These are phyloP conservation scores for Cicer cuneatum DNA, from an alignment of 306 rosid genomes.

Conservation along the genomic window DNA sequence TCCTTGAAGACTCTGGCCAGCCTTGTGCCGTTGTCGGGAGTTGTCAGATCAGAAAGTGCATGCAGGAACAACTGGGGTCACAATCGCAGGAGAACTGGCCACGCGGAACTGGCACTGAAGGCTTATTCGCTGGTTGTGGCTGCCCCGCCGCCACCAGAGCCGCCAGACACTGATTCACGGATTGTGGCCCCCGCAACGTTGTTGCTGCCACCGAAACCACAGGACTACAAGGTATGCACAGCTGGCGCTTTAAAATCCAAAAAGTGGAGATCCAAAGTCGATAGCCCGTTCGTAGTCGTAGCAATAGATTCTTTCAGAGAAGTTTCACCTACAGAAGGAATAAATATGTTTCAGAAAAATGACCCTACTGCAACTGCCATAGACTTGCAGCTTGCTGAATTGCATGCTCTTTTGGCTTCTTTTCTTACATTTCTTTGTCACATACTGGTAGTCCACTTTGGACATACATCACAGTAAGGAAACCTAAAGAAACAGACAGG, in stretches of 20 bases:
- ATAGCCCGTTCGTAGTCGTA: constrained; percentile 58
- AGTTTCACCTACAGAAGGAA: constrained; percentile 54
- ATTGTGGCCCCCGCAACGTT: too few relatives aligned
- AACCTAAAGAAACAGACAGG: background rate
- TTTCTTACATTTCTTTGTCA: constrained; percentile 43
- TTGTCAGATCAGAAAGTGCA: too few relatives aligned
- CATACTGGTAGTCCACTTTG: background rate
- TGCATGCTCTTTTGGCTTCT: constrained; percentile 80
- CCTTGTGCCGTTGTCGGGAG: too few relatives aligned
- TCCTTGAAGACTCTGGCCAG: too few relatives aligned
- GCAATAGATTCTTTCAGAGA: constrained; percentile 63
- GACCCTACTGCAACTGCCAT: constrained; percentile 51
- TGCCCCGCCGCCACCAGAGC: too few relatives aligned
- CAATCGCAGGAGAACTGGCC: too few relatives aligned
- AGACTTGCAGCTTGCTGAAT: constrained; percentile 78
- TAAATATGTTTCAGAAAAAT: constrained; percentile 49
- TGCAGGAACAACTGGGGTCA: too few relatives aligned
- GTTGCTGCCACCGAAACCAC: too few relatives aligned
- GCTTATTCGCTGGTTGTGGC: too few relatives aligned
- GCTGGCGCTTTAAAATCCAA: constrained; percentile 71
- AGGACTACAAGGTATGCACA: constrained; percentile 32
- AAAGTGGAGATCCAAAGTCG: constrained; percentile 69
- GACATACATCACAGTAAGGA: background rate
- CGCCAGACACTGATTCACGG: too few relatives aligned
- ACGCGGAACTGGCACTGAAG: too few relatives aligned